Base-by-base conservation (phyloP, 2,329 filamentous ascomycete species). In the Nothophaeocryptopus gaeumannii region DNA sequence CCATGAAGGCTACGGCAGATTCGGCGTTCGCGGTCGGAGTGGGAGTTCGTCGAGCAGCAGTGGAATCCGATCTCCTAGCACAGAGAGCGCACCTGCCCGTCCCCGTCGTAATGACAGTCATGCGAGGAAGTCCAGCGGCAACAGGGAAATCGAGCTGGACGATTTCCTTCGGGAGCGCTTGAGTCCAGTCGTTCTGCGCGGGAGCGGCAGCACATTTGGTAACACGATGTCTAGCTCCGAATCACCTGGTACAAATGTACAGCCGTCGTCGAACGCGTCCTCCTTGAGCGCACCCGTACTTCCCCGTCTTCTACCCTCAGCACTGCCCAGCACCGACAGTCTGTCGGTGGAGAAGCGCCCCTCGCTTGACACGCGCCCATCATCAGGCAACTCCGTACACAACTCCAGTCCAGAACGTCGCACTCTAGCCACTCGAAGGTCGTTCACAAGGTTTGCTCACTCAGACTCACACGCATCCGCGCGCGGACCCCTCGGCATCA, bases 1-100 rank as follows among this genome's bases (percentile, higher is more conserved):
- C 0, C 90, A 97, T 63, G 92, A 97, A 72, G 86, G 86, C 1
- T 91, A 92, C 62, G 86, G 86, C 0, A 80, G 79, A 48, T 75
- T 88, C 48, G 82, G 83, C 2, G 73, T 77, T 29, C 80, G 83
- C 50, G 79, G 85, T 29, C 80, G 85, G 46, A 89, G 83, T 61
- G 81, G 78, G 51, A 84, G 81, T 61, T 72, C 75, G 14, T 71
- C 76, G 7, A 79, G 75, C 16, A 65, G 73, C n/a, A 76, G 72
- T 20, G 72, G 74, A 38, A 67, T 70, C 39, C 70, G 74, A 31
- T 76, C 75, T 16, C 67, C 71, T 7, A 77, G 74, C 58, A 68
- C 72, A 20, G 68, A 68, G 48, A 72, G 70, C 55, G 71, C 63
- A 12, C 66, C 67, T 15, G 60, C 65, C 14, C 63, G 63, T 26